A percentile compares a stretch with the other conserved stretches of the same genome.
These are phyloP conservation scores for Solanum chiquidenum DNA, from an alignment of 257 asterid species.

Conservation along the genomic window DNA sequence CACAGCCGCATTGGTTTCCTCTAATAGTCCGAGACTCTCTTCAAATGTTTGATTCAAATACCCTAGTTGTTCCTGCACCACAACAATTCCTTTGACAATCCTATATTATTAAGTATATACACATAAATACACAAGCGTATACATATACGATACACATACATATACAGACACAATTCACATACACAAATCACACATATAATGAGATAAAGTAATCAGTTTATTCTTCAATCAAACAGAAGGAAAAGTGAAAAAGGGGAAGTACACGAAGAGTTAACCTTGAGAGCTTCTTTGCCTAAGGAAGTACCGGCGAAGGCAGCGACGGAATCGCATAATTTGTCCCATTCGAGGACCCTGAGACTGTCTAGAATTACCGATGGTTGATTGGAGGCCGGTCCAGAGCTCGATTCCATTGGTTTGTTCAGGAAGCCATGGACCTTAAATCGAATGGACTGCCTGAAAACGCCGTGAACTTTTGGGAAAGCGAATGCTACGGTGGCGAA, in stretches of 20 bases:
- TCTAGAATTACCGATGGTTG: slow-evolving; percentile 47
- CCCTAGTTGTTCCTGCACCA: slow-evolving; percentile 61
- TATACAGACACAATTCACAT: background rate
- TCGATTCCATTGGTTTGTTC: background rate
- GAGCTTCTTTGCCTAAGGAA: slow-evolving; percentile 51
- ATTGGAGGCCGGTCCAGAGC: background rate
- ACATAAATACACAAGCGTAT: background rate
- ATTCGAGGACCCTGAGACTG: slow-evolving; percentile 79
- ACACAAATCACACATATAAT: background rate
- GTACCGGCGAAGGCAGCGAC: slow-evolving; percentile 90
- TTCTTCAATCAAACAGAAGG: background rate
- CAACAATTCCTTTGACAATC: background rate
- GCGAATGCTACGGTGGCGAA: background rate
- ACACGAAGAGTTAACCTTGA: slow-evolving; percentile 31
- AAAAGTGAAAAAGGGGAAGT: background rate
- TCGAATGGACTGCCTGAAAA: background rate
- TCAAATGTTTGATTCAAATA: slow-evolving; percentile 43
- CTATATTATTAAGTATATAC: background rate
- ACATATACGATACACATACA: background rate
- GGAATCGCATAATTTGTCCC: slow-evolving; percentile 80
- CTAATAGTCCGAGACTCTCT: slow-evolving; percentile 48
- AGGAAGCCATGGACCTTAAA: slow-evolving; percentile 1
- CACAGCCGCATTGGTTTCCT: slow-evolving; percentile 84
- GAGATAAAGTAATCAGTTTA: background rate
- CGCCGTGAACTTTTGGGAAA: background rate